Conservation (phyloP, 148 eudicot species). For the Heliosperma pusillum region DNA sequence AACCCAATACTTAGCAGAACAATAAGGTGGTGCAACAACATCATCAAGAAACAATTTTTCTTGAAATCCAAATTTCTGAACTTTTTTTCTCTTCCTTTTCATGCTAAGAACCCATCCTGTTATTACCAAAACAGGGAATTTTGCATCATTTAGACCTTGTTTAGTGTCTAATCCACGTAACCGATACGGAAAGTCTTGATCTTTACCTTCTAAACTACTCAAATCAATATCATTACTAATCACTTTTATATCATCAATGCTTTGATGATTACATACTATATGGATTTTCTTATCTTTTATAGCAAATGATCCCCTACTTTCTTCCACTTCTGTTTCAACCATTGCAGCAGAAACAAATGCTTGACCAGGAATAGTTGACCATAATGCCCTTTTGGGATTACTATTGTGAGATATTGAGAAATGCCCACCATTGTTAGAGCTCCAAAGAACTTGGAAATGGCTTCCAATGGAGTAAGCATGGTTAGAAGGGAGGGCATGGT, state of each 20-base stretch:
- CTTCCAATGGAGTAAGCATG: conserved; percentile 58
- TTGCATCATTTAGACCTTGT: too few species aligned
- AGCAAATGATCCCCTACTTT: conserved; percentile 93
- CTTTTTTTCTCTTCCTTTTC: conserved; percentile 30
- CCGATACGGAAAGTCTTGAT: conserved; percentile 36
- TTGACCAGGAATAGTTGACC: conserved; percentile 81
- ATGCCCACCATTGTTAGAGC: conserved; percentile 57
- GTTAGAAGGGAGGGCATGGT: conserved; percentile 41
- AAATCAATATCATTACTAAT: conserved; percentile 31
- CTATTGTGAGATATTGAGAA: conserved; percentile 62
- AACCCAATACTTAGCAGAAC: conserved; percentile 62
- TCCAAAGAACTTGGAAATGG: conserved; percentile 59
- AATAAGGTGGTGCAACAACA: conserved; percentile 20
- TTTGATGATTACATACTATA: conserved; percentile 67
- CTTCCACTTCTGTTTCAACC: conserved; percentile 84
- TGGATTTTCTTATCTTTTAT: conserved; percentile 50
- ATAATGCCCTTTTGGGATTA: conserved; percentile 51
- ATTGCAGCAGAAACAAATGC: conserved; percentile 75
- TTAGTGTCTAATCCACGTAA: too few species aligned
- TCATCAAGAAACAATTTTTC: conserved; percentile 21
- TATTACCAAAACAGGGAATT: conserved; percentile 50
- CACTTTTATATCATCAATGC: conserved; percentile 59
- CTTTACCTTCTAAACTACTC: conserved; percentile 16
- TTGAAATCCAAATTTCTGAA: conserved; percentile 15
- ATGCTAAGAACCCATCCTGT: conserved; percentile 52